Base-by-base conservation (phyloP, 108 stramenopile genomes). In the Skeletonema tropicum region DNA sequence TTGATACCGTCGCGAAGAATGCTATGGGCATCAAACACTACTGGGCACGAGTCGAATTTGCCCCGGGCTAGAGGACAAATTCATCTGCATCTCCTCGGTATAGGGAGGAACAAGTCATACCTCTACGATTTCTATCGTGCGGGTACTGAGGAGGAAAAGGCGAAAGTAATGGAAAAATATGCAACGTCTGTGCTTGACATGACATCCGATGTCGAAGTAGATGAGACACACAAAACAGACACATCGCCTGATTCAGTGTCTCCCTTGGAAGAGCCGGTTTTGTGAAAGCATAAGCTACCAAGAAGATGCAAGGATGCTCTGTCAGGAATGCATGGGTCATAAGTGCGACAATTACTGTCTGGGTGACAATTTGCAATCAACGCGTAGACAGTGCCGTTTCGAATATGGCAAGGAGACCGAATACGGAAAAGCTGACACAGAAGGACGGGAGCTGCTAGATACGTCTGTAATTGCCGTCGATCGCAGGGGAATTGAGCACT, bases 11-110 rank as follows among this genome's bases (percentile, higher is more conserved):
- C 0, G 25, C 42, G 5, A 79, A 74, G 38, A 21, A 67, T 5
- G 65, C 46, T 0, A 3, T 79, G 15, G 66, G 52, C 32, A 68
- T 79, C 14, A 32, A 74, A 10, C 41, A 74, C 32, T 79, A 74
- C 35, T 74, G 72, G 72, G 72, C 49, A 15, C 36, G 78, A 6
- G 57, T 79, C 0, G 78, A 79, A 41, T 79, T 79, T 26, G 67
- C 74, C 1, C 66, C 66, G 14, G 66, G 67, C 1, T n/a, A 9
- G 74, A 14, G 74, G 74, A 6, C 57, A 73, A 46, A 74, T 79
- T 35, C 78, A 79, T 15, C 14, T 74, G 4, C 73, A 79, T 39
- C 19, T 79, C 11, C 19, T 79, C 13, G 78, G 49, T 6, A 73
- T 79, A 11, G 66, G 25, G 15, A 48, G 42, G 17, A 29, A 77